Base-by-base conservation (phyloP, 192 early-diverging fungal species). In the Jimgerdemannia flammicorona region DNA sequence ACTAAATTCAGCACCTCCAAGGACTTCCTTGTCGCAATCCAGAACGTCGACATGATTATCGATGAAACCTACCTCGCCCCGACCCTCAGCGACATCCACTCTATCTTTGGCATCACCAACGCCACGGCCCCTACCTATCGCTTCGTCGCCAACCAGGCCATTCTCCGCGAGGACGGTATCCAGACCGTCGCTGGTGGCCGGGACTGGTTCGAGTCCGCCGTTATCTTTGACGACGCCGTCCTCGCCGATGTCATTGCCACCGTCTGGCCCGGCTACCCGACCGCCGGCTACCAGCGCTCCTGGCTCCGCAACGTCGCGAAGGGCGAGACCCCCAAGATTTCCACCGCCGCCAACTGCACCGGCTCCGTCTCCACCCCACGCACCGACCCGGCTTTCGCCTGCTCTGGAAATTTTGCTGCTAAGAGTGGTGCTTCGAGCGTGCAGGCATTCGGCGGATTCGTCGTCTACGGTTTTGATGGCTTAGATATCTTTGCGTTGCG, bases 221-320 rank as follows among this genome's bases (percentile, higher is more conserved):
- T 92, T 42, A 87, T 72, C 18, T 91, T 91, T 85, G 83, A 85
- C 17, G 91, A 94, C 78, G 89, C 89, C 20, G 79, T 90, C 20
- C 84, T 94, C 59, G 88, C 92, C 75, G 93, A 94, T 75, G 70
- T 94, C 4, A 84, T 93, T 69, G 86, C 88, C 66, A 88, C 87
- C 3, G 79, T 86, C 17, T 88, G 92, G 71, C 88, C 91, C 29
- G 77, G 78, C 17, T 86, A 84, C 20, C 82, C 86, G 43, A 84
- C 84, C 70, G 49, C 70, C 69, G 75, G 79, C 17, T 88, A 86
- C 74, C 43, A 74, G 43, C 87, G 88, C 68, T 83, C 81, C 72
- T 94, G 91, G 92, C 80, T 94, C 75, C 90, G 93, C 77, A 91
- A 94, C 68, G 75, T 94, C 76, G 90, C 88, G 42, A 82, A 81